Percentiles rank a stretch among this genome's conserved stretches.
These are phyloP conservation scores for Echites panduratus DNA, from an alignment of 257 asterid genomes.

Conservation along the genomic window DNA sequence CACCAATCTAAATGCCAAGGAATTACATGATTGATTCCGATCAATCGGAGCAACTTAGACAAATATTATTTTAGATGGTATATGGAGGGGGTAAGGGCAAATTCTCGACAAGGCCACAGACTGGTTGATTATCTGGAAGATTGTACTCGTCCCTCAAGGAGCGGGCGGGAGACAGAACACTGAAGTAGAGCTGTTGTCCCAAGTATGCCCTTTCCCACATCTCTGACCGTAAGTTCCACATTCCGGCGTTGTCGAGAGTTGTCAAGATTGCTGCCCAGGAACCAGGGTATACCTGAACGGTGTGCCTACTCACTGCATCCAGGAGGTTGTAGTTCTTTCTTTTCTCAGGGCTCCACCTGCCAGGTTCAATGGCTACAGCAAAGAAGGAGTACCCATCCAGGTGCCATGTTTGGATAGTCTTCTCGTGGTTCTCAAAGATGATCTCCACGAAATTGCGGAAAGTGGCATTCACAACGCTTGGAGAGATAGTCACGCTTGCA, in stretches of 20 bases:
- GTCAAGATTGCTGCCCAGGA: conserved; percentile 58
- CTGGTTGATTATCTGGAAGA: conserved; percentile 32
- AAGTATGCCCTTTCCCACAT: conserved; percentile 41
- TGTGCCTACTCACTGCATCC: conserved; percentile 47
- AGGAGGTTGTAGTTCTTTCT: conserved; percentile 48
- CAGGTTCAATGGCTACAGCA: conserved; percentile 44
- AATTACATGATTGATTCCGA: not conserved
- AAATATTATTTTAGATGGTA: not conserved
- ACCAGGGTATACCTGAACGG: conserved; percentile 46
- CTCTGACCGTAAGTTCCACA: conserved; percentile 58
- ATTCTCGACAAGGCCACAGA: conserved; percentile 38
- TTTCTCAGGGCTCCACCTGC: conserved; percentile 45
- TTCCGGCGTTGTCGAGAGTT: conserved; percentile 52
- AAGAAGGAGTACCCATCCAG: conserved; percentile 47
- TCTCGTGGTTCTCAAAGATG: conserved; percentile 47
- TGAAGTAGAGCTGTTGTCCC: conserved; percentile 51
- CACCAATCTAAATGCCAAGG: not conserved
- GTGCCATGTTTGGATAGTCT: conserved; percentile 45
- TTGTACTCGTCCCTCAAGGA: conserved; percentile 53
- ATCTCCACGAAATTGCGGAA: conserved; percentile 46
- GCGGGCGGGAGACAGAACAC: conserved; percentile 33
- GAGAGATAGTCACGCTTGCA: conserved; percentile 9
- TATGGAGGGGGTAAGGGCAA: conserved; percentile 37
- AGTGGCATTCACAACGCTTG: conserved; percentile 39
- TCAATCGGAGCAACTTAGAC: not conserved